Percentiles rank a stretch among this genome's conserved stretches.
These are phyloP conservation scores for Quercus gilva DNA, from an alignment of 306 rosid genomes.

Conservation along the genomic window DNA sequence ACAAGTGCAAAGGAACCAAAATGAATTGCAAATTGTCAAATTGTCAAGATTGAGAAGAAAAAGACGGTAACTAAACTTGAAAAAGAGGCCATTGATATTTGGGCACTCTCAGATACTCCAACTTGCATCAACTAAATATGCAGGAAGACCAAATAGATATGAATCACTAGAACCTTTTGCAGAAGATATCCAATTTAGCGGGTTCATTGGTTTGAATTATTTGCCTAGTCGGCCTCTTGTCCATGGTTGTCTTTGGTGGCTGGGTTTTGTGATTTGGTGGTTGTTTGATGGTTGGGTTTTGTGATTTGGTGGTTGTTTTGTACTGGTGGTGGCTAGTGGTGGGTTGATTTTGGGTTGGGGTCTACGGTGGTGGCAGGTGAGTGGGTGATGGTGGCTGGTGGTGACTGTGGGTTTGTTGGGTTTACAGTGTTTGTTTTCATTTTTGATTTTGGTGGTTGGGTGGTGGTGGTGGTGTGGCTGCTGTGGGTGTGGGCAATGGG, in stretches of 20 bases:
- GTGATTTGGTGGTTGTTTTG: too few species aligned
- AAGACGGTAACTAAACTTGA: background rate
- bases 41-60: background rate
- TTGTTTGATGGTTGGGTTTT: too few species aligned
- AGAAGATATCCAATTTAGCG: background rate
- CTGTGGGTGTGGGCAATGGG: too few species aligned
- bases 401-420: too few species aligned
- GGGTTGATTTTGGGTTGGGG: too few species aligned
- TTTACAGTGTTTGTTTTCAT: too few species aligned
- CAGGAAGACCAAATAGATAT: conserved; percentile 5
- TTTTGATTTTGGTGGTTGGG: too few species aligned
- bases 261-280: too few species aligned
- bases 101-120: conserved; percentile 1
- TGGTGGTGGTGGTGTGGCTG: too few species aligned
- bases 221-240: conserved; percentile 70
- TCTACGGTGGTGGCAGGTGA: too few species aligned
- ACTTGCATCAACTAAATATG: conserved; percentile 11
- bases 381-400: too few species aligned
- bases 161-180: background rate
- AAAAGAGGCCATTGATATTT: conserved; percentile 2
- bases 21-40: background rate
- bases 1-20: conserved; percentile 7
- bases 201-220: conserved; percentile 11
- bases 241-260: conserved; percentile 58
- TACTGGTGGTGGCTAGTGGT: too few species aligned